A percentile compares a stretch with the other conserved stretches of the same genome.
phyloP scores from a whole-genome alignment of 2,329 filamentous ascomycete genomes.

The Orbilia oligospora region DNA sequence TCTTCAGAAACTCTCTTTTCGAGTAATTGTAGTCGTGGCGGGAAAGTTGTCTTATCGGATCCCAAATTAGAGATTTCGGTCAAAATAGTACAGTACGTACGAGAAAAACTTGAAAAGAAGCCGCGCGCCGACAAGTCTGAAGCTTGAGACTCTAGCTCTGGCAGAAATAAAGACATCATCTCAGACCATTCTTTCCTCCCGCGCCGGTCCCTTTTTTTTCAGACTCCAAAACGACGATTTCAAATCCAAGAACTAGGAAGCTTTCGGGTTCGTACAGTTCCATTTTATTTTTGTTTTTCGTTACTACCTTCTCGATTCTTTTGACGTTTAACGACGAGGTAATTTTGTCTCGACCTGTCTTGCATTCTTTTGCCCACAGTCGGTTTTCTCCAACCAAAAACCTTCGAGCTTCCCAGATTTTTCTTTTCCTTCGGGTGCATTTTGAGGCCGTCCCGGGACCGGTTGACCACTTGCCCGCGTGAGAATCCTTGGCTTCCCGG shows the following conservation, averaged over 20 bases:
- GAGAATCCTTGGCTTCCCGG: constrained; percentile 40
- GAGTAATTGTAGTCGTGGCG: constrained; percentile 49
- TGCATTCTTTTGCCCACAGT: constrained; percentile 57
- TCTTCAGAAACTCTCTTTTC: constrained; percentile 30
- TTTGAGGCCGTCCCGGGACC: constrained; percentile 32
- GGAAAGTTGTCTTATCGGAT: constrained; percentile 56
- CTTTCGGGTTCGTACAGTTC: constrained; percentile 45
- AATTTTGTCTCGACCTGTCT: constrained; percentile 51
- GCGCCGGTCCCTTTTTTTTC: constrained; percentile 49
- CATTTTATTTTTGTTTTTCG: constrained; percentile 62
- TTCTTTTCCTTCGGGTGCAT: constrained; percentile 49
- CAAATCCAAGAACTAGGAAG: constrained; percentile 55
- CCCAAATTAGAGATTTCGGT: constrained; percentile 36
- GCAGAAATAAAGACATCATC: constrained; percentile 26
- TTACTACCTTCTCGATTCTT: constrained; percentile 62
- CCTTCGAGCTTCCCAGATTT: constrained; percentile 22
- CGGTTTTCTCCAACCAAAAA: constrained; percentile 51
- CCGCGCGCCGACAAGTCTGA: constrained; percentile 53
- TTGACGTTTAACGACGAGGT: constrained; percentile 61
- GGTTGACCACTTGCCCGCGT: constrained; percentile 29
- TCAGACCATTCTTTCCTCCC: constrained; percentile 49
- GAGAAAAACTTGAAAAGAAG: constrained; percentile 44
- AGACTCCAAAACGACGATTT: constrained; percentile 39
- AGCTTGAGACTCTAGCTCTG: constrained; percentile 12
- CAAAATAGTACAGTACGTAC: too few relatives aligned